A percentile compares a stretch with the other conserved stretches of the same genome.
phyloP scores from a whole-genome alignment of 495 filamentous ascomycete genomes.

The Cercophora newfieldiana region DNA sequence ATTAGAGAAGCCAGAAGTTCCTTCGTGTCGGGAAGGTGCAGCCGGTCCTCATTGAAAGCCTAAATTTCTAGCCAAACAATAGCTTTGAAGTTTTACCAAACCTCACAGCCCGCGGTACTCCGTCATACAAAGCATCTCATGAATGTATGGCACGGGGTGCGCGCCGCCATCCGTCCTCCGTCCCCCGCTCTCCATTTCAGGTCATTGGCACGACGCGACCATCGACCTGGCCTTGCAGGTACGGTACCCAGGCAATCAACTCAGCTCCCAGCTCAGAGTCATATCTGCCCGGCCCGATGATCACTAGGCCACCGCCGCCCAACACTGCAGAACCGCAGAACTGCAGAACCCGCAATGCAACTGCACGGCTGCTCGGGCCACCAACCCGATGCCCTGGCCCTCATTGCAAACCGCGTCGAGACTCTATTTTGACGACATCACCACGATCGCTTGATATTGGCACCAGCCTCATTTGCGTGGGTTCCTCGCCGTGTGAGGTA shows the following conservation, averaged over 20 bases:
- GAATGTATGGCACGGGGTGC: too few relatives aligned
- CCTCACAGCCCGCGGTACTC: not conserved
- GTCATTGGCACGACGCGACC: not conserved
- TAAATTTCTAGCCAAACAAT: not conserved
- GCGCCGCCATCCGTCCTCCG: too few relatives aligned
- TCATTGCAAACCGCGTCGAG: not conserved
- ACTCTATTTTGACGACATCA: constrained; percentile 24
- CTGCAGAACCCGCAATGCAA: constrained; percentile 12
- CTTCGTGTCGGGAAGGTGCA: too few relatives aligned
- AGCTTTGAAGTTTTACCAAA: not conserved
- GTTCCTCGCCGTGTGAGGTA: not conserved
- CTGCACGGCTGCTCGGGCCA: constrained; percentile 7
- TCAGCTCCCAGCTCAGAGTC: not conserved
- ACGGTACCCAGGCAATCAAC: not conserved
- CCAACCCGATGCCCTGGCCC: constrained; percentile 11
- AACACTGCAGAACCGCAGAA: not conserved
- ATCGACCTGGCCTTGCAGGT: not conserved
- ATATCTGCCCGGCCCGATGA: not conserved
- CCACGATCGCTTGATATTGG: not conserved
- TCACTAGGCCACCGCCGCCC: too few relatives aligned
- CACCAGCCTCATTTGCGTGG: not conserved
- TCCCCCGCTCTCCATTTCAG: not conserved
- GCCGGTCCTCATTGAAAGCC: too few relatives aligned
- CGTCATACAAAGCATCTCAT: not conserved
- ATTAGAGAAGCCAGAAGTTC: too few relatives aligned